Base-by-base conservation (phyloP, 768 basidiomycete species). In the Xerocomellus dryophilus region DNA sequence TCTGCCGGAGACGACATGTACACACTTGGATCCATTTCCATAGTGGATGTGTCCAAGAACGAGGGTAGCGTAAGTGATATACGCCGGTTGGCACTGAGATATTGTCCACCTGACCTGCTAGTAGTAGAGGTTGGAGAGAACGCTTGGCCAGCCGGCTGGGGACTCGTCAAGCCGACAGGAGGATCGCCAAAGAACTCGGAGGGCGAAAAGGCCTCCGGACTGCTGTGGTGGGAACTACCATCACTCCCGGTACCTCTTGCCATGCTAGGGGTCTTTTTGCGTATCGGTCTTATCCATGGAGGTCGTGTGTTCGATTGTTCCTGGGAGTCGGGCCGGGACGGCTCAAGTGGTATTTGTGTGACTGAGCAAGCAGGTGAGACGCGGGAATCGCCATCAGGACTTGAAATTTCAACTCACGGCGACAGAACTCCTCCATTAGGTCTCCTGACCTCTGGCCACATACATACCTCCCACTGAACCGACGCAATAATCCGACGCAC, bases 341-440 rank as follows among this genome's bases (percentile, higher is more conserved):
- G 77, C 62, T 95, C 91, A 45, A 95, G 79, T 43, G 93, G 92
- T 57, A 94, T 93, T 66, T 90, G 86, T 4, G 91, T 92, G 62
- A 88, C 86, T 89, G 61, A 58, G 25, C 41, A 50, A 53, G 50
- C 4, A 47, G 41, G 43, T 66, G 11, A 60, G 64, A 27, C 49
- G 51, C 42, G 29, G 47, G 42, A 29, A 27, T 45, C 21, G 23
- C 14, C 20, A 45, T 34, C 38, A 42, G 29, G 27, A 23, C 8
- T 29, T 17, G 20, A 51, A 39, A 56, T 49, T 10, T 10, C n/a
- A 15, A 76, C 76, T 70, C 58, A 87, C 92, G 72, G 68, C 93
- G 84, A 74, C 94, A 96, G 69, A 95, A 94, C 69, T 96, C 94
- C 66, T 96, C 93, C 81, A 97, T 88, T 40, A 96, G 79, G 71